Evolutionary conservation across 768 basidiomycete genomes (phyloP), one percentile per base, ranked within the genome.

Genomic region (Suillus ampliporus): DNA sequence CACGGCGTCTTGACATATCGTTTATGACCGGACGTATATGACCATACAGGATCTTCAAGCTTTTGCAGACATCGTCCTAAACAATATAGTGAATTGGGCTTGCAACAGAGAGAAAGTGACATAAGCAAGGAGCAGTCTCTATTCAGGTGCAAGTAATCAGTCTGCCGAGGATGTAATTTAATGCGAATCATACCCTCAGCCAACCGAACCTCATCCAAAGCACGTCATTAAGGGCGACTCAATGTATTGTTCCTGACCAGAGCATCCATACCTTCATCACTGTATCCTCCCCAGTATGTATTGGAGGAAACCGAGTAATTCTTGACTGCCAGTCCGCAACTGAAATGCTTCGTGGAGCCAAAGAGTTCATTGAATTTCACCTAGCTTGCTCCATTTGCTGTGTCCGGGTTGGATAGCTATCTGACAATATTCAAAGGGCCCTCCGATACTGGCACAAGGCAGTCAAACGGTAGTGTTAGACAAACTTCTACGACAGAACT

Each of bases 141-240:
- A 62, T 90, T 87, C 54, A 86, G 69, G 65, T 84, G 85, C 52
- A 89, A 64, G 34, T 82, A 77, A 60, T 84, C 82, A 56, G 78
- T 78, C 44, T 77, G 67, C 57, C 75, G 76, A 21, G 72, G 76
- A 43, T 76, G 78, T 28, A 70, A 61, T 31, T 51, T 62, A 37
- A 71, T 78, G 60, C 78, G 76, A 11, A 82, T n/a, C n/a, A n/a
- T n/a, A n/a, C n/a, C n/a, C n/a, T n/a, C n/a, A n/a, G n/a, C n/a
- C n/a, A 70, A 8, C 66, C 62, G 62, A n/a, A 88, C 77, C 47
- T 78, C 71, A 17, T 72, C 69, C 15, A 81, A 73, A 43, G 76
- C 71, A 64, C 89, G 87, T 11, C 85, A 84, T 61, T 90, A 88
- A 10, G 88, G 87, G 64, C 89, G 89, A 54, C 47, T 14, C 1